Conservation (phyloP, 2,329 filamentous ascomycete species). For the Trichoderma atroviride region DNA sequence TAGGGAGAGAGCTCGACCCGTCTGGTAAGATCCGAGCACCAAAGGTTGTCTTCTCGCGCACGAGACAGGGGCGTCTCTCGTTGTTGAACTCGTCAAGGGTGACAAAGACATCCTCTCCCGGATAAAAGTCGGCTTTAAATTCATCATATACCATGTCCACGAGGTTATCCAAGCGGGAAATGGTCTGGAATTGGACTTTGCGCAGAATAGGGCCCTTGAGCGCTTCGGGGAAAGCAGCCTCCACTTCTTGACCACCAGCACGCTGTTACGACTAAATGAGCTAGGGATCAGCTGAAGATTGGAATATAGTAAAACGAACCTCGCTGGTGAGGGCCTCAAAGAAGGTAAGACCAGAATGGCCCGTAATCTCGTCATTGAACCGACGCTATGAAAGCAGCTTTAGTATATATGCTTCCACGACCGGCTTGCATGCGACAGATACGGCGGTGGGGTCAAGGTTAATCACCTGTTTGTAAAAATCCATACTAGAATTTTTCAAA, state of each 20-base stretch:
- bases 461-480: constrained; percentile 85
- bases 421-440: not conserved
- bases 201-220: constrained; percentile 89
- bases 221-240: constrained; percentile 87
- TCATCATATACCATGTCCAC: constrained; percentile 71
- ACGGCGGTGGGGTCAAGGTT: not conserved
- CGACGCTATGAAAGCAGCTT: constrained; percentile 59
- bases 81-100: constrained; percentile 64
- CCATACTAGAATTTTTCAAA: constrained; percentile 61
- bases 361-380: constrained; percentile 95
- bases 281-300: not conserved
- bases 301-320: constrained; percentile 56
- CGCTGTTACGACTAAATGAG: constrained; percentile 51
- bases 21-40: constrained; percentile 62
- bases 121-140: constrained; percentile 89
- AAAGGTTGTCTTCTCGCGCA: constrained; percentile 85
- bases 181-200: constrained; percentile 87
- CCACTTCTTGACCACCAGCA: constrained; percentile 82
- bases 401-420: constrained; percentile 19
- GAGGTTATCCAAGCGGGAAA: constrained; percentile 83
- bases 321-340: constrained; percentile 92
- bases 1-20: constrained; percentile 69
- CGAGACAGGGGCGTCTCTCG: constrained; percentile 71
- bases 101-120: constrained; percentile 80
- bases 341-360: constrained; percentile 86